Evolutionary conservation across 2,329 filamentous ascomycete species (phyloP).

Genomic region (Bipolaris oryzae): DNA sequence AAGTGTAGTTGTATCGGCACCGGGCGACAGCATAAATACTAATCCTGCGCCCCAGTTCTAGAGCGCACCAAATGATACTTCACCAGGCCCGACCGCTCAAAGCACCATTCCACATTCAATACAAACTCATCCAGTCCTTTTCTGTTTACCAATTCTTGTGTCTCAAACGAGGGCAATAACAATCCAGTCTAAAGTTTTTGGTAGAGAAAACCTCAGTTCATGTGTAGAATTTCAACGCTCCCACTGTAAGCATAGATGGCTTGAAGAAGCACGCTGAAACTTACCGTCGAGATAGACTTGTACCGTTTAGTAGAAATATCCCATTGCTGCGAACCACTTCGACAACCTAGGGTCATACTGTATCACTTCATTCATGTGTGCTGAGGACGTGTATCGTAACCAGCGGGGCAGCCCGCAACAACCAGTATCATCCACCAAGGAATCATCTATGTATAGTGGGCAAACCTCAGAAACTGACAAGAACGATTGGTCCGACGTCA

Average conservation of each 20-base stretch:
- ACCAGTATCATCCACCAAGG: conserved; percentile 20
- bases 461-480: conserved; percentile 28
- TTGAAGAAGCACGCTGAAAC: background rate
- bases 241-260: background rate
- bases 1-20: conserved; percentile 15
- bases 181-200: background rate
- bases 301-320: background rate
- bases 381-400: conserved; percentile 30
- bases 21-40: conserved; percentile 31
- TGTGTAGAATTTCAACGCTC: background rate
- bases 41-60: conserved; percentile 5
- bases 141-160: background rate
- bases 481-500: conserved; percentile 74
- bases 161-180: background rate
- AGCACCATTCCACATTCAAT: background rate
- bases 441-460: conserved; percentile 21
- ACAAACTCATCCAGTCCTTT: background rate
- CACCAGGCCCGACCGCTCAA: background rate
- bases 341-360: background rate
- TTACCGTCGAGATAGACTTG: too few relatives aligned
- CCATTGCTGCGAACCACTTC: too few relatives aligned
- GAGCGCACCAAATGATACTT: background rate
- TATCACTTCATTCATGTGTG: background rate
- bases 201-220: too few relatives aligned
- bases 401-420: conserved; percentile 26